A percentile compares a stretch with the other conserved stretches of the same genome.
Conservation (phyloP, 768 basidiomycete genomes). For the Xerocomus spinulosus region DNA sequence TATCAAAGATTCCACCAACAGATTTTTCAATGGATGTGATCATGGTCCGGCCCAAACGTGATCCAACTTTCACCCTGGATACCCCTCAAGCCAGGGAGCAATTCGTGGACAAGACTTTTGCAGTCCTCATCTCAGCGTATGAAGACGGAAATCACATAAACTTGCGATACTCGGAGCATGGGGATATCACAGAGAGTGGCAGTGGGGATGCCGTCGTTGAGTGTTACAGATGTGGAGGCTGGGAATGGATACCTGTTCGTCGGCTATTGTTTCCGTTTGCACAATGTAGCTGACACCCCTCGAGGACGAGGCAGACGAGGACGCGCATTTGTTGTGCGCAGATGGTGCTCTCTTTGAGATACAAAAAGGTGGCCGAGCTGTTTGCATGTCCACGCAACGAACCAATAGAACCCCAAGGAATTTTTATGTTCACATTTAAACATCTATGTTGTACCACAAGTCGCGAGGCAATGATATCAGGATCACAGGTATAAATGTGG, state of each 20-base stretch:
- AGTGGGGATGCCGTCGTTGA: constrained; percentile 62
- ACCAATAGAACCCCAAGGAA: constrained; percentile 26
- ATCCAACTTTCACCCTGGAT: constrained; percentile 44
- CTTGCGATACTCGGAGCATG: constrained; percentile 48
- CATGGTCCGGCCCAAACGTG: constrained; percentile 66
- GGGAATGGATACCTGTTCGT: constrained; percentile 85
- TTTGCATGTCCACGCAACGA: constrained; percentile 41
- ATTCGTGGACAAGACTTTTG: constrained; percentile 53
- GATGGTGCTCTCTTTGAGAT: constrained; percentile 74
- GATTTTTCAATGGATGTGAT: constrained; percentile 65
- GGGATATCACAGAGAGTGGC: constrained; percentile 38
- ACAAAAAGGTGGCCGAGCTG: constrained; percentile 53
- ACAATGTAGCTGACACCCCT: constrained; percentile 2
- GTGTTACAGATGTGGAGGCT: constrained; percentile 71
- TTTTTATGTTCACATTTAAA: constrained; percentile 48
- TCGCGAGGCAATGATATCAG: not conserved
- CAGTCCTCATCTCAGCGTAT: constrained; percentile 67
- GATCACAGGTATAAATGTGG: constrained; percentile 5
- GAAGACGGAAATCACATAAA: constrained; percentile 66
- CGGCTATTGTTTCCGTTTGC: constrained; percentile 1
- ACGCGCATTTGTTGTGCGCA: constrained; percentile 70
- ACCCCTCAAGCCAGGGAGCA: constrained; percentile 38
- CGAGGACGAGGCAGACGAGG: constrained; percentile 55
- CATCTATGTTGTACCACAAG: not conserved
- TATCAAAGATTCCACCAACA: constrained; percentile 41